phyloP scores from a whole-genome alignment of 2,329 filamentous ascomycete species.

The Colletotrichum musicola region DNA sequence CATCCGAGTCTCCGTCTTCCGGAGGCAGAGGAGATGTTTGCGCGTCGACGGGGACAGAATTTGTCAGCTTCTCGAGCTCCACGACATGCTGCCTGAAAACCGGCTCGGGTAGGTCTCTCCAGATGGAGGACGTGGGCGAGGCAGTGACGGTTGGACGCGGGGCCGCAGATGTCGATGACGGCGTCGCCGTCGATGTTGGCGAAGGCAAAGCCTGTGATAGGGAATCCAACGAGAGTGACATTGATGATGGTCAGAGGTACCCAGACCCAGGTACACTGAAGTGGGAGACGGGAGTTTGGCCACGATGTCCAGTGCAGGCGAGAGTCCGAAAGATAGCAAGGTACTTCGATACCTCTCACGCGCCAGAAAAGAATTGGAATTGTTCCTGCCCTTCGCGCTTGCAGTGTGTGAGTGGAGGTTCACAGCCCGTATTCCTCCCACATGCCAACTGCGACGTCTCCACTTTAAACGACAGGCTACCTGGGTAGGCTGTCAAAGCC shows the following conservation, averaged over 20 bases:
- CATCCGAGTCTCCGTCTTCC: neutral
- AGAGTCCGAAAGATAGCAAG: too few relatives aligned
- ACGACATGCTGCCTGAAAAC: slow-evolving; percentile 35
- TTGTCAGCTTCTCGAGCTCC: slow-evolving; percentile 35
- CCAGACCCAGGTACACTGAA: neutral
- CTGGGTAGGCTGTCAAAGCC: neutral
- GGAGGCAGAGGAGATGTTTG: slow-evolving; percentile 15
- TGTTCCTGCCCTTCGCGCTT: too few relatives aligned
- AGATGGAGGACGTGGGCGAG: slow-evolving; percentile 30
- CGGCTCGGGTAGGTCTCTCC: slow-evolving; percentile 28
- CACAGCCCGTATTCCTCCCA: too few relatives aligned
- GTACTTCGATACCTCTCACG: too few relatives aligned
- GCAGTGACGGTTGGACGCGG: slow-evolving; percentile 26
- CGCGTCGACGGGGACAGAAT: slow-evolving; percentile 34
- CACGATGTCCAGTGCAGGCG: too few relatives aligned
- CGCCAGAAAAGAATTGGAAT: too few relatives aligned
- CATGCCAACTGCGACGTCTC: too few relatives aligned
- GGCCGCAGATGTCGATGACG: neutral
- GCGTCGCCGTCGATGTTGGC: neutral
- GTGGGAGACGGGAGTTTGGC: too few relatives aligned
- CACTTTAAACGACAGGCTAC: too few relatives aligned
- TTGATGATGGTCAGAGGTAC: neutral
- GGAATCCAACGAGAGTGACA: slow-evolving; percentile 23
- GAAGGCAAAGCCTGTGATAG: slow-evolving; percentile 9
- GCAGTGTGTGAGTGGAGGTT: too few relatives aligned